Base-by-base conservation (phyloP, 2,329 filamentous ascomycete species). In the Xylaria sp. region DNA sequence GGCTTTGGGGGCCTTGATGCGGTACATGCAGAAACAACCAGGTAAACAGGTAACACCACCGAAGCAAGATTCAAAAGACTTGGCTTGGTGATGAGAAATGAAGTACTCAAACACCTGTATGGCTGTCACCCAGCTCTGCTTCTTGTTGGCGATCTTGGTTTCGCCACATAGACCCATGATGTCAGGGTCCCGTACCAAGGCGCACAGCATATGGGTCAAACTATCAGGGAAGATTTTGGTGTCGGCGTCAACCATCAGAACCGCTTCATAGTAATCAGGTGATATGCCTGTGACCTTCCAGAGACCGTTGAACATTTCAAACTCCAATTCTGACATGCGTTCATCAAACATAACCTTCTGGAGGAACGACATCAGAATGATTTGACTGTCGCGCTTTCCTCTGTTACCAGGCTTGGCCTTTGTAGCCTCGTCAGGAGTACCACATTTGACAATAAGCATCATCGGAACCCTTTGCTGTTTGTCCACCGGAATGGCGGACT, bases 281-380 rank as follows among this genome's bases (percentile, higher is more conserved):
- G 94, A 97, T 72, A 99, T 98, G 75, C 97, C 97, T 20, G 96
- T 99, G 54, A 99, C 93, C 81, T 97, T 97, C 94, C 95, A 99
- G 72, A 99, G 87, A 63, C 96, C 96, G 79, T 98, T 99, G 86
- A 99, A 99, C 93, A 99, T 98, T 79, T 99, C 96, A 78, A 94
- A 99, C 81, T 99, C 96, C 62, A 99, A 91, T 81, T 99, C 95
- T 20, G 97, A 99, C 96, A 99, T 99, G 71, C 96, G 92, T 83
- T 99, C 97, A 80, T 99, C 96, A 77, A 99, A 99, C 96, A 99
- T 99, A 78, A 99, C 96, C 84, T 99, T 99, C 80, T 99, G 96
- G 75, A 99, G 84, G 87, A 99, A 99, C 5, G 94, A 98, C 96
- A 99, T 99, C 74, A 99, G 87, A 75, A 99, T 96, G 78, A 99